Percentiles rank a stretch among this genome's conserved stretches.
phyloP scores from a whole-genome alignment of 768 basidiomycete species.

The Lentinula guzmanii region DNA sequence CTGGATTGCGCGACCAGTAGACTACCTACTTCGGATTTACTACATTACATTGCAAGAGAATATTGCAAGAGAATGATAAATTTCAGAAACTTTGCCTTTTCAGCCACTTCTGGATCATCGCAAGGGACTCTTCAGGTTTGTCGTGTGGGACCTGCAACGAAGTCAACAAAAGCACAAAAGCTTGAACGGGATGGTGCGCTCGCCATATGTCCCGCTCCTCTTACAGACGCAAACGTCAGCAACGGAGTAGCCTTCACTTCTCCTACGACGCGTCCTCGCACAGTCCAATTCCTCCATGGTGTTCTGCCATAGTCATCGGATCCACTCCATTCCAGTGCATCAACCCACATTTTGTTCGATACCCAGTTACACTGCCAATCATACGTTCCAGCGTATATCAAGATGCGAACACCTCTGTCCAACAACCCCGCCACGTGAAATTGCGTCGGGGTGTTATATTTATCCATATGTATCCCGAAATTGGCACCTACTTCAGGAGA shows the following conservation, averaged over 20 bases:
- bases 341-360: constrained; percentile 72
- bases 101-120: constrained; percentile 48
- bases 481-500: constrained; percentile 38
- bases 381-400: constrained; percentile 47
- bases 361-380: constrained; percentile 82
- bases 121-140: constrained; percentile 42
- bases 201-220: constrained; percentile 52
- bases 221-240: constrained; percentile 32
- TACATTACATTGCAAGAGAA: not conserved
- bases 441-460: constrained; percentile 21
- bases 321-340: constrained; percentile 69
- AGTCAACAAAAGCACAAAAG: not conserved
- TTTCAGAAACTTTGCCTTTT: not conserved
- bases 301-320: constrained; percentile 40
- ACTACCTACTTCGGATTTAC: not conserved
- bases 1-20: too few relatives aligned
- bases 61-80: not conserved
- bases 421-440: constrained; percentile 64
- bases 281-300: constrained; percentile 53
- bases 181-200: constrained; percentile 10
- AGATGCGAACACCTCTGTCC: constrained; percentile 68
- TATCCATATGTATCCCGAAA: constrained; percentile 51
- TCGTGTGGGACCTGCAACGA: constrained; percentile 39
- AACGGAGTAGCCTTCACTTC: constrained; percentile 32
- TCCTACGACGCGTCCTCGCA: constrained; percentile 42